phyloP scores from a whole-genome alignment of 1,139 yeast species.

The Candida dubliniensis region DNA sequence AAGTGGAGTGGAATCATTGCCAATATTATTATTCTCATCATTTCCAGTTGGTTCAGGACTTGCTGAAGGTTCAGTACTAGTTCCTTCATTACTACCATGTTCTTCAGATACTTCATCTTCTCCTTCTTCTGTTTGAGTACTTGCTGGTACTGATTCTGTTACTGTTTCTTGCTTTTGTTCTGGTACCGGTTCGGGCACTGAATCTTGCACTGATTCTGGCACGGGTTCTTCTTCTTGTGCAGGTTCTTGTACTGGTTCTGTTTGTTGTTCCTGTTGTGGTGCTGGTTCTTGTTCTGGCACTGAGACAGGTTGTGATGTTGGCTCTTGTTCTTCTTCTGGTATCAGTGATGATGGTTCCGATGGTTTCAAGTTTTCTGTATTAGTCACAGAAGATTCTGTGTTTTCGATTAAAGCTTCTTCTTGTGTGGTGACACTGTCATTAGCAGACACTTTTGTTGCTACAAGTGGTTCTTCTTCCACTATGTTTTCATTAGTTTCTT shows the following conservation, averaged over 20 bases:
- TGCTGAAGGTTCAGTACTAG: constrained; percentile 3
- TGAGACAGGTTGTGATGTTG: background rate
- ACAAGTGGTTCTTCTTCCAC: background rate
- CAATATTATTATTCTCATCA: background rate
- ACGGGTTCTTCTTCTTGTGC: background rate
- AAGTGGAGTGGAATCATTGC: background rate
- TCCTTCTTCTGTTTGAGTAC: background rate
- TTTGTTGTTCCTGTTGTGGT: background rate
- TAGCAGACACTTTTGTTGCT: background rate
- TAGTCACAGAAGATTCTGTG: background rate
- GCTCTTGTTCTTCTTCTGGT: background rate
- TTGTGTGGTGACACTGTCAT: no score
- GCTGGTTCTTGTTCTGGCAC: background rate
- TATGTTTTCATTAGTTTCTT: background rate
- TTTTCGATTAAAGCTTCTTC: background rate
- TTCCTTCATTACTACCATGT: background rate
- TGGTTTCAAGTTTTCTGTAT: background rate
- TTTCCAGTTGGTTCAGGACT: constrained; percentile 6
- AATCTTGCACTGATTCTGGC: background rate
- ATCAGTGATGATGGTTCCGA: background rate
- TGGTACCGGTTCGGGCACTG: background rate
- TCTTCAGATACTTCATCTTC: background rate
- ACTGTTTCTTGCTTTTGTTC: background rate
- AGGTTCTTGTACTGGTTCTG: background rate
- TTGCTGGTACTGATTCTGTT: background rate